Base-by-base conservation (phyloP, 2,329 filamentous ascomycete genomes). In the Cercospora zeina region DNA sequence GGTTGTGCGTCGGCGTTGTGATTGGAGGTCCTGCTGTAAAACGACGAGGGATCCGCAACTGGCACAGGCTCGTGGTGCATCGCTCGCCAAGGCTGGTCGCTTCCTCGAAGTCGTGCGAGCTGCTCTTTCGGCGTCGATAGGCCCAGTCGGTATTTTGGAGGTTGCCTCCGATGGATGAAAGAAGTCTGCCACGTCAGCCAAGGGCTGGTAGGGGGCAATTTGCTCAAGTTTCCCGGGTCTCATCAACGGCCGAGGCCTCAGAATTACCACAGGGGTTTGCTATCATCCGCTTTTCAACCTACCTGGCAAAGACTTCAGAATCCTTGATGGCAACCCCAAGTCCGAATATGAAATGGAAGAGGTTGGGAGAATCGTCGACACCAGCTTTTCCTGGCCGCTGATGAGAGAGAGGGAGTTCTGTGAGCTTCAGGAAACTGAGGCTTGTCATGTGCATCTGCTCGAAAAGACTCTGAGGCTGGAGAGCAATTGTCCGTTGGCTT, bases 401-500 rank as follows among this genome's bases (percentile, higher is more conserved):
- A 49, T 49, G 45, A 27, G 45, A 14, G 24, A 49, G 13, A 13
- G 45, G 6, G 45, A n/a, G 19, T 5, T 4, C 4, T 10, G 14
- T 10, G 14, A 21, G 9, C 21, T 19, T 30, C 11, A 14, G 24
- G 27, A 31, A 30, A 9, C 8, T 50, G 21, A 31, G 9, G 11
- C 13, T 50, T 50, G 14, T 50, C 24, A 6, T 50, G 13, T 50
- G 45, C 45, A 21, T 27, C 11, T 10, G 45, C 45, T 50, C 21
- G 45, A 50, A 50, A 24, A n/a, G 45, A 50, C 45, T 50, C 45
- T 50, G 45, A 50, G 45, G 45, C 14, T 19, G 27, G 21, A 24
- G 13, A 27, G 9, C 2, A 27, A 27, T 27, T 27, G 24, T 27
- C 24, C 3, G 6, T 3, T 27, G 24, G 6, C 3, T 3, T 27